These are phyloP conservation scores for Lactarius pseudohatsudake DNA, from an alignment of 768 basidiomycete genomes.

Conservation along the genomic window DNA sequence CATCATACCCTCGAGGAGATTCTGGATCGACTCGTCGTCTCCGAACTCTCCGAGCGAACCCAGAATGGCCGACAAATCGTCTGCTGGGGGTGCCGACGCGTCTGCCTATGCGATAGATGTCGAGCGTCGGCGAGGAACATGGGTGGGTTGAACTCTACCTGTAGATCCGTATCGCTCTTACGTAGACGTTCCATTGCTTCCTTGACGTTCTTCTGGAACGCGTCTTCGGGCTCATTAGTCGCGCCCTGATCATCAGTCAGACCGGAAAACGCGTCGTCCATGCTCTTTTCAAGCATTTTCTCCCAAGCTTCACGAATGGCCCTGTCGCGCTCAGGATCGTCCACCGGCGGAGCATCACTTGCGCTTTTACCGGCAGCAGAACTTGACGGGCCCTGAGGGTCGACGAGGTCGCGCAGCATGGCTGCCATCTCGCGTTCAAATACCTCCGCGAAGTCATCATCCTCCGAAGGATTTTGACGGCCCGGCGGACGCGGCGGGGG, in stretches of 20 bases:
- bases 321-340: conserved; percentile 39
- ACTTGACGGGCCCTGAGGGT: conserved; percentile 29
- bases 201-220: conserved; percentile 69
- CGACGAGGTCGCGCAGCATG: conserved; percentile 42
- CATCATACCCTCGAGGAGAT: conserved; percentile 80
- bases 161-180: conserved; percentile 58
- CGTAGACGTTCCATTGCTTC: conserved; percentile 74
- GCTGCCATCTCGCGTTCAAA: conserved; percentile 47
- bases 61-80: conserved; percentile 53
- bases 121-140: conserved; percentile 12
- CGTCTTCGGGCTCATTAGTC: conserved; percentile 33
- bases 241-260: conserved; percentile 17
- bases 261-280: conserved; percentile 41
- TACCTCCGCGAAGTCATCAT: conserved; percentile 41
- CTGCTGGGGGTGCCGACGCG: conserved; percentile 37
- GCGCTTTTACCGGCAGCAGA: conserved; percentile 18
- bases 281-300: conserved; percentile 62
- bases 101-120: conserved; percentile 29
- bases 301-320: conserved; percentile 66
- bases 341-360: conserved; percentile 28
- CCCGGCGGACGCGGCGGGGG: conserved; percentile 28
- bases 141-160: conserved; percentile 37
- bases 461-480: conserved; percentile 27
- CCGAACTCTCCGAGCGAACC: conserved; percentile 44
- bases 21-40: conserved; percentile 53